phyloP scores from a whole-genome alignment of 306 rosid genomes.

The Glycine soja region DNA sequence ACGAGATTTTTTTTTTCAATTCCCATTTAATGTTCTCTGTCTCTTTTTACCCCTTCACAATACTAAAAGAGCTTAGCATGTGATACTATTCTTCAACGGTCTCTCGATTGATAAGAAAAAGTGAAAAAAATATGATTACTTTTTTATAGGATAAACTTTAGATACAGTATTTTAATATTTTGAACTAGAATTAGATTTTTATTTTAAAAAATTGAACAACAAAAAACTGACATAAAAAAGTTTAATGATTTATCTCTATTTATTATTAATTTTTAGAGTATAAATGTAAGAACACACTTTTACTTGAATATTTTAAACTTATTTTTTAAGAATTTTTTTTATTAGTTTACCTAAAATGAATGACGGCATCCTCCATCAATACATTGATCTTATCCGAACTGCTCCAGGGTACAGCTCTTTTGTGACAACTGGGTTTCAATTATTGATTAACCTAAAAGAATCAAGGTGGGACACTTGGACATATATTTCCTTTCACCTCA shows the following conservation, averaged over 20 bases:
- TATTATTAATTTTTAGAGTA: not conserved
- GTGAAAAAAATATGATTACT: not conserved
- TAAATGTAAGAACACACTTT: not conserved
- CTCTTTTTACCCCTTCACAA: not conserved
- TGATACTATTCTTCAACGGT: not conserved
- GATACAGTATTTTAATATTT: not conserved
- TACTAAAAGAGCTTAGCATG: not conserved
- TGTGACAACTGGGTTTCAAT: slow-evolving; percentile 20
- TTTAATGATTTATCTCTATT: not conserved
- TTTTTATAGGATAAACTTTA: not conserved
- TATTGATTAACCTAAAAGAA: slow-evolving; percentile 37
- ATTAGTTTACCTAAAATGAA: slow-evolving; percentile 19
- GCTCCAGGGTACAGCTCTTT: not conserved
- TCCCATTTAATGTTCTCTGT: not conserved
- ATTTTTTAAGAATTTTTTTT: not conserved
- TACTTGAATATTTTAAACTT: not conserved
- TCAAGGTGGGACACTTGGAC: not conserved
- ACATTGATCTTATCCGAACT: slow-evolving; percentile 36
- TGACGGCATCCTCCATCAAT: slow-evolving; percentile 36
- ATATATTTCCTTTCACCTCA: not conserved
- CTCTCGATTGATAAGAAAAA: not conserved
- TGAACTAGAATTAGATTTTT: not conserved
- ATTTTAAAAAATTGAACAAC: not conserved
- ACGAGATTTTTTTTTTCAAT: not conserved
- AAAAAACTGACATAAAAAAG: not conserved